Evolutionary conservation across 495 filamentous ascomycete genomes (phyloP).

Genomic region (Friedmanniomyces simplex): DNA sequence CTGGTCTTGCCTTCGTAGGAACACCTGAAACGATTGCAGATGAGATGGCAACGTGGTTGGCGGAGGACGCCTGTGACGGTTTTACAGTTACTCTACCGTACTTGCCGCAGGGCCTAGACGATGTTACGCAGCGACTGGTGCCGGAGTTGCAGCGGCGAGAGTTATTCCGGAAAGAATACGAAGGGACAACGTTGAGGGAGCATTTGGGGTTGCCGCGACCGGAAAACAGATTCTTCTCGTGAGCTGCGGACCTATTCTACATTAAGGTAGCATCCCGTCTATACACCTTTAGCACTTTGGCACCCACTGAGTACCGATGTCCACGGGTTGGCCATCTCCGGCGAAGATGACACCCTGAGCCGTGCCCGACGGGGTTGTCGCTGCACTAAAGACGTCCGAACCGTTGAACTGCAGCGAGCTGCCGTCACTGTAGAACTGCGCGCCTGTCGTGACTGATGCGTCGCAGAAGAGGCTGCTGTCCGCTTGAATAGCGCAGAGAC

Average conservation of each 20-base stretch:
- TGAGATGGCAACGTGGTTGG: background rate
- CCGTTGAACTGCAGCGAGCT: background rate
- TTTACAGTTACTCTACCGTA: background rate
- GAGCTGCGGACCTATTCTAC: background rate
- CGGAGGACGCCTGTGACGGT: background rate
- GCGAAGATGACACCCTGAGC: background rate
- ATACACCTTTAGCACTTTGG: background rate
- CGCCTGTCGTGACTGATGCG: background rate
- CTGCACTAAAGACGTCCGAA: background rate
- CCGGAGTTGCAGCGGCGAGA: background rate
- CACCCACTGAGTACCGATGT: background rate
- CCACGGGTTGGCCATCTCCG: background rate
- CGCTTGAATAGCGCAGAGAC: constrained; percentile 21
- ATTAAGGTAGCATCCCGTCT: too few species aligned
- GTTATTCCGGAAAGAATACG: background rate
- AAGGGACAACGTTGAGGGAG: background rate
- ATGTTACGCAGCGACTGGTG: background rate
- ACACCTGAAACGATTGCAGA: background rate
- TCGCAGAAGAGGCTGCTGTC: background rate
- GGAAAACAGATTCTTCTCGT: background rate
- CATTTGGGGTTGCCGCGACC: background rate
- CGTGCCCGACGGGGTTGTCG: background rate
- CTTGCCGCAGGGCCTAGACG: background rate
- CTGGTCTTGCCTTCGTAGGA: background rate
- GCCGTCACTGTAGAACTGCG: background rate